Base-by-base conservation (phyloP, 2,329 filamentous ascomycete species). In the Epicoccum nigrum region DNA sequence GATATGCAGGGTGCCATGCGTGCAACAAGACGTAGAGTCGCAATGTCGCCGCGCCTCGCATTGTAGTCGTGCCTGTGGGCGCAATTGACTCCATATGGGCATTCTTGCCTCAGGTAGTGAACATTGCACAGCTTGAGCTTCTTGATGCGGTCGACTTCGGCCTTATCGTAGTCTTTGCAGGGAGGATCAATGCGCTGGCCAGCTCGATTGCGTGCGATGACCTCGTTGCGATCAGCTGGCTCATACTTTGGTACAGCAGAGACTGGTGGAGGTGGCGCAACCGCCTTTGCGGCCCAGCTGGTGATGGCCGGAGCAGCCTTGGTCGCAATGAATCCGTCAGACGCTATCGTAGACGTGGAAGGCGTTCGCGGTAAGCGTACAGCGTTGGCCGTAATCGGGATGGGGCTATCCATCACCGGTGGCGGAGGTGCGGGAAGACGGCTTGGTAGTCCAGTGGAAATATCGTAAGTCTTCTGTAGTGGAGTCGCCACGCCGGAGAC, bases 121-220 rank as follows among this genome's bases (percentile, higher is more conserved):
- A 83, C 79, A 61, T 86, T 86, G 74, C 84, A 86, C 51, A 86
- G 70, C 64, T 86, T 86, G 55, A 85, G 68, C 68, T 81, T 83
- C 71, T 86, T 86, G 59, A 86, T 72, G 16, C 82, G 79, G 59
- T 81, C 80, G 38, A 86, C 75, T 54, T 85, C 82, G 15, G 82
- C 76, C 51, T 81, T 71, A 76, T 84, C 70, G 67, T 79, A 78
- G 33, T 75, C 68, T 70, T 79, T 70, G 69, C 77, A 63, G 65
- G 77, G 59, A 68, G 76, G 60, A 62, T 87, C 84, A 47, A 87
- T 76, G 48, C 84, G 82, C 62, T 86, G 83, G 30, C 83, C 83
- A 51, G 75, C 72, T 52, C 81, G 81, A 68, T 86, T 86, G 54
- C 82, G 81, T 37, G 79, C 75, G 47, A 86, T 79, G 63, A 53